Percentiles rank a stretch among this genome's conserved stretches.
Evolutionary conservation across 192 early-diverging fungal species (phyloP).

Genomic region (Mortierella alpina): DNA sequence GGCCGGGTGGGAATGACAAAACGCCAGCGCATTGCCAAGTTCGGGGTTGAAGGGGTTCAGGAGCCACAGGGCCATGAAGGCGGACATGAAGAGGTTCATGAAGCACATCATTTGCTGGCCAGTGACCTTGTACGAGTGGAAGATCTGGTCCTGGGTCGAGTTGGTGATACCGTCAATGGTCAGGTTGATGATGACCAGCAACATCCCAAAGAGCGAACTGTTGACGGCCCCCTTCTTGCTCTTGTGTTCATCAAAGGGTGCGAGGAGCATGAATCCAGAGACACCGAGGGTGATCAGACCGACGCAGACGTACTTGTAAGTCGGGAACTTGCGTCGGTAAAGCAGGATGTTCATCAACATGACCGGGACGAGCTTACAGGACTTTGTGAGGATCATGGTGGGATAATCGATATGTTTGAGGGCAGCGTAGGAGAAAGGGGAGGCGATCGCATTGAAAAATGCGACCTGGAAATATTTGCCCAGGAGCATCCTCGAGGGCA

Average conservation of each 20-base stretch:
- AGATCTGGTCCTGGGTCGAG: slow-evolving; percentile 96
- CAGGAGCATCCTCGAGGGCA: slow-evolving; percentile 57
- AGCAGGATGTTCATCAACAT: slow-evolving; percentile 95
- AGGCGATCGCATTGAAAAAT: slow-evolving; percentile 78
- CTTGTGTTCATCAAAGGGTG: slow-evolving; percentile 60
- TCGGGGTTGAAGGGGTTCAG: slow-evolving; percentile 85
- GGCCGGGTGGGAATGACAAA: slow-evolving; percentile 82
- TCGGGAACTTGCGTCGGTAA: slow-evolving; percentile 87
- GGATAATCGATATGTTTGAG: slow-evolving; percentile 97
- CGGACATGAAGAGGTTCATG: slow-evolving; percentile 89
- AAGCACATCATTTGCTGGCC: slow-evolving; percentile 98
- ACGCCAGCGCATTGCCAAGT: slow-evolving; percentile 79
- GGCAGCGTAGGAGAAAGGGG: slow-evolving; percentile 94
- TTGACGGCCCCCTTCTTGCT: slow-evolving; percentile 54
- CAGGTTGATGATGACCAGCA: slow-evolving; percentile 87
- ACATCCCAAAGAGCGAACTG: slow-evolving; percentile 82
- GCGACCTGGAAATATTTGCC: slow-evolving; percentile 83
- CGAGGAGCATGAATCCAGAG: slow-evolving; percentile 91
- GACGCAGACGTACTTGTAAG: slow-evolving; percentile 91
- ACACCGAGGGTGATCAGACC: slow-evolving; percentile 90
- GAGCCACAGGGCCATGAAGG: slow-evolving; percentile 81
- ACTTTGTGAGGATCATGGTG: slow-evolving; percentile 96
- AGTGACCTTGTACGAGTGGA: slow-evolving; percentile 81
- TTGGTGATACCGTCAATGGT: slow-evolving; percentile 93
- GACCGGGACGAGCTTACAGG: slow-evolving; percentile 96